Evolutionary conservation across 2,329 filamentous ascomycete genomes (phyloP).

Genomic region (Graphilbum fragrans): DNA sequence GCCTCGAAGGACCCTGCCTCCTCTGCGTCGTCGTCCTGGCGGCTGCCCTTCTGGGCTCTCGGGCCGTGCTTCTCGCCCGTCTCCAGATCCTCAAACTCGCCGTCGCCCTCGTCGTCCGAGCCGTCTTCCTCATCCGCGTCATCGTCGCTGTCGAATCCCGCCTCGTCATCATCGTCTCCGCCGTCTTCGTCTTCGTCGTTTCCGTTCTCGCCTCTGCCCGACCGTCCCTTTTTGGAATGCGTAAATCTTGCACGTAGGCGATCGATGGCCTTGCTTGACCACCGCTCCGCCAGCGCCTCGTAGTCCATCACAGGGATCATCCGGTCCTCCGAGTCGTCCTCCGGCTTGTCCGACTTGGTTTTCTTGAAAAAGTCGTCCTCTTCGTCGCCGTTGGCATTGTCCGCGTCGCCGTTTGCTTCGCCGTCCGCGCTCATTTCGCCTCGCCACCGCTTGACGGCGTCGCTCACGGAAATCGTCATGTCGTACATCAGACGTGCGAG

Average conservation of each 20-base stretch:
- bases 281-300: constrained; percentile 69
- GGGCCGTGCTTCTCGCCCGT: constrained; percentile 50
- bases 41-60: constrained; percentile 22
- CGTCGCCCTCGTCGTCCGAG: constrained; percentile 60
- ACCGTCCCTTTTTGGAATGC: constrained; percentile 25
- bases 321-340: constrained; percentile 62
- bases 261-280: constrained; percentile 72
- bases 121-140: constrained; percentile 24
- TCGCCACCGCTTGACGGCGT: constrained; percentile 71
- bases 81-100: constrained; percentile 77
- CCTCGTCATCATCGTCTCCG: constrained; percentile 59
- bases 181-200: constrained; percentile 39
- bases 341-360: constrained; percentile 51
- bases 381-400: constrained; percentile 30
- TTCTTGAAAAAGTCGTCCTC: constrained; percentile 57
- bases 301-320: constrained; percentile 72
- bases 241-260: constrained; percentile 65
- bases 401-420: constrained; percentile 24
- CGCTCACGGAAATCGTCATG: constrained; percentile 57
- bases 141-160: constrained; percentile 31
- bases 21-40: constrained; percentile 25
- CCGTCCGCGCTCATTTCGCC: constrained; percentile 36
- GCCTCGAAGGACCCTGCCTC: constrained; percentile 54
- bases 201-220: constrained; percentile 45
- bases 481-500: constrained; percentile 86